Base-by-base conservation (phyloP, 2,329 filamentous ascomycete genomes). In the Dactylellina haptotyla region DNA sequence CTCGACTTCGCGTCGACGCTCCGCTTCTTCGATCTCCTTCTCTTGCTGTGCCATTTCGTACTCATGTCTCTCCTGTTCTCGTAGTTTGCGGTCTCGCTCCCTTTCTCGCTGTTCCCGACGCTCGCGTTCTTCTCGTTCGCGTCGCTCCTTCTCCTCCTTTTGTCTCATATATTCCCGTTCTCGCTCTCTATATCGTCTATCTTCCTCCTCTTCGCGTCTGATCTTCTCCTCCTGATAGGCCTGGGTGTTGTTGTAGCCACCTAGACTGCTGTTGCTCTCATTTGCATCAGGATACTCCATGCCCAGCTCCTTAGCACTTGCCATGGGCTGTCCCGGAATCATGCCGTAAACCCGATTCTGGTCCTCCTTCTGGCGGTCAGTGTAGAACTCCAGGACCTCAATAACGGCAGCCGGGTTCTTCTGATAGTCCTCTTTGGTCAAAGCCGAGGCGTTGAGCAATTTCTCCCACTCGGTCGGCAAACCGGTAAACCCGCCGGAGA, bases 391-490 rank as follows among this genome's bases (percentile, higher is more conserved):
- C 23, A 90, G 81, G 10, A 89, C 88, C 79, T 90, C 88, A 56
- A 88, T 84, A 25, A 84, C 87, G 70, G 88, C 92, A 83, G 94
- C 90, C 3, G 95, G 95, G 79, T 99, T 97, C 79, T 95, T 93
- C 82, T 96, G 92, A 82, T 98, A 98, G 80, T 99, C 95, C 79
- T 99, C 95, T 82, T 97, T 97, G 71, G 95, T 98, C 79, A 99
- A 95, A 69, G 95, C 95, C 1, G 95, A 98, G 6, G 93, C 93
- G 79, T 95, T 98, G 77, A 99, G 85, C 57, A 99, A 85, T 82
- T 96, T 96, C 79, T 96, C 95, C 95, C 95, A 99, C 83, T 99
- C 95, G 3, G 92, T 89, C 1, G 95, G 95, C 77, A 99, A 82
- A 39, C 95, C 95, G 51, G 96, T 92, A 79, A 99, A 99, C 77